Evolutionary conservation across 176 grass and related monocot genomes (phyloP), one percentile per base, ranked within the genome.

Genomic region (Eleusine coracana): DNA sequence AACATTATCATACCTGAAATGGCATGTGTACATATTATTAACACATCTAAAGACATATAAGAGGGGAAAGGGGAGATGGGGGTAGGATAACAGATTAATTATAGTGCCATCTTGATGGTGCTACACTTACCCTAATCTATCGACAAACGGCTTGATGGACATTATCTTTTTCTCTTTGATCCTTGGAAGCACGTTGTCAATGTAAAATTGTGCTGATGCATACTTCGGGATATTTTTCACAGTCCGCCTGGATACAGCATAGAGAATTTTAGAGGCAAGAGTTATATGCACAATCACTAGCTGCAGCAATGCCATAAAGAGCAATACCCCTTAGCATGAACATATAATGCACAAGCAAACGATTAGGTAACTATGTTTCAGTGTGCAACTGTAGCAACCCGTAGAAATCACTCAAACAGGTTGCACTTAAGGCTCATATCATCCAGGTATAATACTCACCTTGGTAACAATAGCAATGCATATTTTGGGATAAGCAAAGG

Each of bases 191-290:
- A 99, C 96, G 68, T 99, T 99, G 73, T 99, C 96, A 51, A 99
- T 95, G 60, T 99, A 99, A 77, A 99, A 99, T 16, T 99, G 87
- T 49, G 96, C 96, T 9, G 93, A 88, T 80, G 93, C 93, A 85
- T 99, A 99, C 83, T 99, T 99, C 64, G 96, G 96, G 55, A 99
- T 90, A 78, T 99, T 99, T 86, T 99, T 99, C 56, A 99, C 89
- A 37, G 96, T 96, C 12, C 96, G 89, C 74, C 93, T 99, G 83
- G 83, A 73, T 71, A 81, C 28, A 80, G 7, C 51, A 80, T 66
- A 75, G 27, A 80, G 37, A 55, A 86, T 70, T 9, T 71, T 23
- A 79, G 6, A 48, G 46, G 37, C 0, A 17, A 55, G 49, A 56
- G 13, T 28, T 56, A 27, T 17, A 69, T 28, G 55, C 49, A 56